Conservation (phyloP, 352 stramenopile genomes). For the Elongisporangium anandrum region DNA sequence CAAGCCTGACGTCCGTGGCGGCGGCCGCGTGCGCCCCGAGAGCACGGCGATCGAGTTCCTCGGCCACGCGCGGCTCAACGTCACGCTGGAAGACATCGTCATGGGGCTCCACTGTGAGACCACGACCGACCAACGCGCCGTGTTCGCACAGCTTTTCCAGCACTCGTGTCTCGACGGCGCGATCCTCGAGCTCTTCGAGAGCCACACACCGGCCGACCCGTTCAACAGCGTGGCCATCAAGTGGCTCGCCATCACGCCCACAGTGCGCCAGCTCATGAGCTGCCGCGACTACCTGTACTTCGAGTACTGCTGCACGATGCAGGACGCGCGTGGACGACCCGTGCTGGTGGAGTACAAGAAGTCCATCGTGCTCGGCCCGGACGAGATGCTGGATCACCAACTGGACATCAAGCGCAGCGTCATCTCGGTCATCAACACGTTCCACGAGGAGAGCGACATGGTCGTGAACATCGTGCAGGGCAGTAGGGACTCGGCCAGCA, state of each 20-base stretch:
- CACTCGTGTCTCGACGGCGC: slow-evolving; percentile 53
- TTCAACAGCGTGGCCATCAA: slow-evolving; percentile 78
- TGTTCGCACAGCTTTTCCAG: slow-evolving; percentile 39
- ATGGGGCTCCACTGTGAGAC: slow-evolving; percentile 58
- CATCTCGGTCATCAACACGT: neutral
- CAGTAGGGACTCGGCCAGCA: neutral
- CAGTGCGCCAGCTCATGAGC: slow-evolving; percentile 50
- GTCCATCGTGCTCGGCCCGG: neutral
- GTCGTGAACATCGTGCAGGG: slow-evolving; percentile 5
- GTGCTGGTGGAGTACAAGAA: neutral
- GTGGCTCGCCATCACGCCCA: slow-evolving; percentile 61
- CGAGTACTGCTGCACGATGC: slow-evolving; percentile 14
- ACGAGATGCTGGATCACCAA: slow-evolving; percentile 17
- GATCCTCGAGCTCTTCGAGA: slow-evolving; percentile 59
- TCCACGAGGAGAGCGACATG: slow-evolving; percentile 8
- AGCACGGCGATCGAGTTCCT: slow-evolving; percentile 15
- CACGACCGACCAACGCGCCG: slow-evolving; percentile 41
- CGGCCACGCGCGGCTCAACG: slow-evolving; percentile 22
- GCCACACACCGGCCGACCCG: slow-evolving; percentile 51
- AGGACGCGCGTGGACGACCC: neutral
- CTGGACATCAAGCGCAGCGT: neutral
- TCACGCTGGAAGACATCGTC: slow-evolving; percentile 56
- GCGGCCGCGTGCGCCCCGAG: slow-evolving; percentile 12
- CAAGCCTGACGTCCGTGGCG: slow-evolving; percentile 16
- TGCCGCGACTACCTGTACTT: slow-evolving; percentile 69